phyloP scores from a whole-genome alignment of 805 yeast species.

The Cyberlindnera bimundalis region DNA sequence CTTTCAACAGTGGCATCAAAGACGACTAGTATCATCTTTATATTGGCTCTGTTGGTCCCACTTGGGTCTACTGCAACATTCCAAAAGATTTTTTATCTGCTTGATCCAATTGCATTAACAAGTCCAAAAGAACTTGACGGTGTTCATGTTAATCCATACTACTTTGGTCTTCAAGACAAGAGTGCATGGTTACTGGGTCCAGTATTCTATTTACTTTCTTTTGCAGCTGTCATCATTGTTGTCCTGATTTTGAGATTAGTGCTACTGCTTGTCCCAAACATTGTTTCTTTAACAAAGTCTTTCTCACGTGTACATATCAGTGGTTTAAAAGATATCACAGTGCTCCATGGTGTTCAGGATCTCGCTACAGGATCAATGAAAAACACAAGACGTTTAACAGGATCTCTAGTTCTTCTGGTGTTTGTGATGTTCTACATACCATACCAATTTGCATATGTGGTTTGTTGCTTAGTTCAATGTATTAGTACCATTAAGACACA shows the following conservation, averaged over 20 bases:
- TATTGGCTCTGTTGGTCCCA: constrained; percentile 38
- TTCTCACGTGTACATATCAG: background rate
- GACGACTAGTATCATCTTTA: constrained; percentile 26
- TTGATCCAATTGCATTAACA: constrained; percentile 54
- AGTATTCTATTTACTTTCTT: constrained; percentile 44
- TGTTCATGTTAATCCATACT: constrained; percentile 51
- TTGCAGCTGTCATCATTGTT: constrained; percentile 39
- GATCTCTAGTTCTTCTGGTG: constrained; percentile 32
- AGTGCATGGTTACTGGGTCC: constrained; percentile 58
- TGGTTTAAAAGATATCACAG: background rate
- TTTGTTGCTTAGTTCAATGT: constrained; percentile 56
- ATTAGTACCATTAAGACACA: constrained; percentile 44
- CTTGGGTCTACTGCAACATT: constrained; percentile 33
- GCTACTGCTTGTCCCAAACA: constrained; percentile 2
- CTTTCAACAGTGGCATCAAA: constrained; percentile 35
- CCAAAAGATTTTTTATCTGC: constrained; percentile 36
- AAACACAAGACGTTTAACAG: constrained; percentile 18
- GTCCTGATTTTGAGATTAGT: constrained; percentile 20
- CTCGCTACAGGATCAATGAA: constrained; percentile 6
- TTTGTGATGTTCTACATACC: constrained; percentile 66
- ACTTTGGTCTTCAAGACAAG: constrained; percentile 61
- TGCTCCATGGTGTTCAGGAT: constrained; percentile 1
- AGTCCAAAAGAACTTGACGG: constrained; percentile 42
- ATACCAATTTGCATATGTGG: constrained; percentile 71
- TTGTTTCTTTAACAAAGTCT: background rate